Percentiles rank a stretch among this genome's conserved stretches.
Conservation (phyloP, 768 basidiomycete genomes). For the Mycena alexandri region DNA sequence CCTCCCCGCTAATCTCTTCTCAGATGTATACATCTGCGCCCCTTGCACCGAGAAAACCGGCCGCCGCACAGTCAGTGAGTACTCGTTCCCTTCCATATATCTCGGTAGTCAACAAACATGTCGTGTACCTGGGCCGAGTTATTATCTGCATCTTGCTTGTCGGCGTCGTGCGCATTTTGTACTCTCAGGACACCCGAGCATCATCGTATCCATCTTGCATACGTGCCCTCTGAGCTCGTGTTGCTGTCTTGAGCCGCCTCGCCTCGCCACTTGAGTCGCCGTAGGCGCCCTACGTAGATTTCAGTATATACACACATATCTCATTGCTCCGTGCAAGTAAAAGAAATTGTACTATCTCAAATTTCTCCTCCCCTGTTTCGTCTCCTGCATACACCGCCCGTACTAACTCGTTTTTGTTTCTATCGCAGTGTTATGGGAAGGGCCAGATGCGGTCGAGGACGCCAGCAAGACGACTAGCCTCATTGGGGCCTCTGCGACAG, state of each 20-base stretch:
- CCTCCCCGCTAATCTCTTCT: constrained; percentile 7
- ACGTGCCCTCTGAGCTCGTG: constrained; percentile 25
- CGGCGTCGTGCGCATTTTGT: constrained; percentile 45
- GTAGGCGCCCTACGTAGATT: constrained; percentile 4
- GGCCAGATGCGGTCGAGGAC: constrained; percentile 68
- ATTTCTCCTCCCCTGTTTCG: not conserved
- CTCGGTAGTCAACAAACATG: constrained; percentile 34
- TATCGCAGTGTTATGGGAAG: constrained; percentile 80
- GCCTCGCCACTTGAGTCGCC: constrained; percentile 25
- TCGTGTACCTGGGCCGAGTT: constrained; percentile 36
- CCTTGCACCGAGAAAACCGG: constrained; percentile 72
- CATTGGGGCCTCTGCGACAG: constrained; percentile 27
- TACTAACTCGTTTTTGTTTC: constrained; percentile 42
- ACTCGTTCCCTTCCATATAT: constrained; percentile 45
- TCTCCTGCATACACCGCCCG: constrained; percentile 28
- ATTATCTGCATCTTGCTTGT: constrained; percentile 34
- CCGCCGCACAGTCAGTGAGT: constrained; percentile 84
- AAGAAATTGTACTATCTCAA: constrained; percentile 13
- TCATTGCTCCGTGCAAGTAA: constrained; percentile 4
- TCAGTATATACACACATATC: not conserved
- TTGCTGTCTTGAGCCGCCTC: constrained; percentile 28
- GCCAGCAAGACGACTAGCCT: constrained; percentile 41
- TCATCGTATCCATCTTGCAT: constrained; percentile 34
- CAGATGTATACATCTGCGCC: constrained; percentile 54
- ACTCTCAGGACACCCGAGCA: constrained; percentile 50